Evolutionary conservation across 768 basidiomycete species (phyloP), one percentile per base, ranked within the genome.

Genomic region (Agaricus subrufescens): DNA sequence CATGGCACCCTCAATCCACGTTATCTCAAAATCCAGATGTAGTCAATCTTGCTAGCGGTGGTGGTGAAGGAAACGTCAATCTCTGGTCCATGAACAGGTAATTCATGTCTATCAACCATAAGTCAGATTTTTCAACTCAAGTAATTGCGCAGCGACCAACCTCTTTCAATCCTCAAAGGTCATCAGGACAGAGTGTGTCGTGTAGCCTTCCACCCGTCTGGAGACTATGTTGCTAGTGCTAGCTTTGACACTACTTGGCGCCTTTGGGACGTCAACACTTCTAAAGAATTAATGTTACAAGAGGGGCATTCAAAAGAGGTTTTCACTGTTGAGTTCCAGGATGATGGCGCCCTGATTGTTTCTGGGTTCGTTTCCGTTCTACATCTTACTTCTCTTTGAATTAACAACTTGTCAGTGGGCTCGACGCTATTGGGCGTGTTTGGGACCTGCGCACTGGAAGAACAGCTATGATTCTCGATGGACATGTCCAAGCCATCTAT

Each of bases 271-370:
- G 87, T 94, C 12, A 78, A 79, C 50, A 90, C 86, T 0, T 75
- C 85, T 1, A 85, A 85, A 68, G 93, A 97, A 64, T 68, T 99
- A 10, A 73, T 96, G 29, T 70, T 95, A 10, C 97, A 99, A 70
- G 95, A 98, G 69, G 97, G 97, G 0, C 97, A 99, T 66, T 94
- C 94, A 3, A 95, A 94, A 67, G 95, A 97, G 66, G 95, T 98
- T 0, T 98, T 96, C 67, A 77, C 92, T 1, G 80, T 99, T n/a
- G 92, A 93, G 60, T 98, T 97, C 67, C 97, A 99, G 67, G 83
- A 87, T 62, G 97, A 98, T 68, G 97, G 97, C 2, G 87, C 95
- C 8, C 74, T 99, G 54, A 87, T 85, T 30, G 94, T 93, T 10
- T 96, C 95, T 0, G 97, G 95, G 94, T 97, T 65, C 46, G 86